Percentiles rank a stretch among this genome's conserved stretches.
These are phyloP conservation scores for Verticillium albo-atrum DNA, from an alignment of 2,329 filamentous ascomycete genomes.

Conservation along the genomic window DNA sequence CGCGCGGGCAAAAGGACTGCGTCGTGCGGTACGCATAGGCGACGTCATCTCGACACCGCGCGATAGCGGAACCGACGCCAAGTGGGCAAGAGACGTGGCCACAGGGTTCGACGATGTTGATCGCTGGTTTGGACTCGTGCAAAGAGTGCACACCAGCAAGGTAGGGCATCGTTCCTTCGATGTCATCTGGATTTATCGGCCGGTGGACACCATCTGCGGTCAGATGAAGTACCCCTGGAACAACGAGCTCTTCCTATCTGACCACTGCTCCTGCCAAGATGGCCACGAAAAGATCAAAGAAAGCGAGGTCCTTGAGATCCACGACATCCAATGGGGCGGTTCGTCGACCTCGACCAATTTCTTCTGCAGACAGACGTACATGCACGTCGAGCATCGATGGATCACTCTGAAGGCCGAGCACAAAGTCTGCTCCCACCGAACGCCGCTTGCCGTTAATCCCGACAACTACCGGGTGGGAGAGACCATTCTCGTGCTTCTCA, in stretches of 20 bases:
- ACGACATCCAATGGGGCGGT: slow-evolving; percentile 55
- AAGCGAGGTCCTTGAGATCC: slow-evolving; percentile 51
- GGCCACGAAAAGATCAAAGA: slow-evolving; percentile 37
- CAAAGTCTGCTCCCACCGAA: slow-evolving; percentile 43
- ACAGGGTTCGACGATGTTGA: slow-evolving; percentile 37
- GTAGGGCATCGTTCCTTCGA: slow-evolving; percentile 44
- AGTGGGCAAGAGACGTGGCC: slow-evolving; percentile 50
- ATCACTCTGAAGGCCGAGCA: slow-evolving; percentile 51
- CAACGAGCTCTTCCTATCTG: slow-evolving; percentile 73
- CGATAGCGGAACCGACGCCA: slow-evolving; percentile 38
- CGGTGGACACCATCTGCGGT: slow-evolving; percentile 66
- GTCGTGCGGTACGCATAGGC: not conserved
- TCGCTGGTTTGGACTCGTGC: slow-evolving; percentile 70
- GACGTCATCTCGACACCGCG: slow-evolving; percentile 38
- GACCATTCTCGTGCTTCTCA: slow-evolving; percentile 47
- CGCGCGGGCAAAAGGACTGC: not conserved
- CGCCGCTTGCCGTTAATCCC: slow-evolving; percentile 6
- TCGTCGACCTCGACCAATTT: slow-evolving; percentile 45
- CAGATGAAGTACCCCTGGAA: slow-evolving; percentile 62
- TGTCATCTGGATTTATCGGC: slow-evolving; percentile 70
- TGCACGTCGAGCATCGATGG: slow-evolving; percentile 57
- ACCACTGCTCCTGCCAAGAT: slow-evolving; percentile 67
- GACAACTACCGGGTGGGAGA: slow-evolving; percentile 44
- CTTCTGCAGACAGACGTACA: slow-evolving; percentile 69
- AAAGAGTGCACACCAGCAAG: slow-evolving; percentile 38